Evolutionary conservation across 257 asterid genomes (phyloP).

Genomic region (Capsicum pubescens): DNA sequence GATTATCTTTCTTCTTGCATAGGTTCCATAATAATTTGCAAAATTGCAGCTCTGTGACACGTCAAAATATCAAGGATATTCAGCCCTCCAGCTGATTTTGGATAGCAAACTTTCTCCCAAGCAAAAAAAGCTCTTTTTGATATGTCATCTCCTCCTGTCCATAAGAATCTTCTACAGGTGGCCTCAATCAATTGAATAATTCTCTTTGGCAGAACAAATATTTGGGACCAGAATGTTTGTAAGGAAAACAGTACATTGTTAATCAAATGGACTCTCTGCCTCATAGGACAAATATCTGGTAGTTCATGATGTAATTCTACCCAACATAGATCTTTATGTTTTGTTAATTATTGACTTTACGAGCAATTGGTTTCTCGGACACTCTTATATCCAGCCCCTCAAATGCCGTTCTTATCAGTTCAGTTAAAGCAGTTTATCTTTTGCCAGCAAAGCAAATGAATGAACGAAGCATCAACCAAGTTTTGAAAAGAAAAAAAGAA

Average conservation of each 20-base stretch:
- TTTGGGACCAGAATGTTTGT: not conserved
- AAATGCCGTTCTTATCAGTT: not conserved
- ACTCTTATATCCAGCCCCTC: not conserved
- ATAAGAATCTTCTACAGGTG: not conserved
- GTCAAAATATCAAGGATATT: conserved; percentile 4
- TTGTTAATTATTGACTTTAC: conserved; percentile 1
- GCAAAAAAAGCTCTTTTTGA: not conserved
- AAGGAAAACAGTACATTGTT: not conserved
- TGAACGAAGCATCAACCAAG: not conserved
- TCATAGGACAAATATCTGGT: conserved; percentile 4
- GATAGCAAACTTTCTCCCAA: not conserved
- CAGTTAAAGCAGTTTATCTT: not conserved
- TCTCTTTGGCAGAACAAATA: conserved; percentile 1
- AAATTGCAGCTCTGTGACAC: not conserved
- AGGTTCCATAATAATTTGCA: conserved; percentile 10
- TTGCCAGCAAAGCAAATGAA: not conserved
- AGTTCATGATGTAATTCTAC: not conserved
- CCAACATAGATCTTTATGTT: not conserved
- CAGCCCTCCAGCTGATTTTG: conserved; percentile 6
- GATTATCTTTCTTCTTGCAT: not conserved
- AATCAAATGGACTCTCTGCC: conserved; percentile 23
- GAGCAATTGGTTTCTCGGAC: not conserved
- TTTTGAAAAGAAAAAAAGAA: not conserved
- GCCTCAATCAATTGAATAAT: not conserved
- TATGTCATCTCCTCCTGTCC: not conserved